Percentiles rank a stretch among this genome's conserved stretches.
phyloP scores from a whole-genome alignment of 2,329 filamentous ascomycete genomes.

The Lachnellula hyalina region DNA sequence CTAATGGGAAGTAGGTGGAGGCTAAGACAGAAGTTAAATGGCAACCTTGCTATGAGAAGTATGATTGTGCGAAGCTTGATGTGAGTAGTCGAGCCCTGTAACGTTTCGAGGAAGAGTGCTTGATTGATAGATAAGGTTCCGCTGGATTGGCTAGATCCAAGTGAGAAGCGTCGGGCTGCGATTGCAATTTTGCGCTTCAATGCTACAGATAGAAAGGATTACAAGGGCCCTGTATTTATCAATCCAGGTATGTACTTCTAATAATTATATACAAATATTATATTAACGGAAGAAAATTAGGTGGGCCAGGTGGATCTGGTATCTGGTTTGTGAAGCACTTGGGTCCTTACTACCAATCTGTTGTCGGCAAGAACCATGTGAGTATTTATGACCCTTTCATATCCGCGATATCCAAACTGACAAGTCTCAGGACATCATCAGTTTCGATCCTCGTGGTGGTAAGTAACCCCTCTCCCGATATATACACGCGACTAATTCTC shows the following conservation, averaged over 20 bases:
- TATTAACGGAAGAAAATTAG: not conserved
- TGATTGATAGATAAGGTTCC: slow-evolving; percentile 12
- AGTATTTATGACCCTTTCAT: slow-evolving; percentile 18
- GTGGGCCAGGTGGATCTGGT: slow-evolving; percentile 45
- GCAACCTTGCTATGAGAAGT: slow-evolving; percentile 20
- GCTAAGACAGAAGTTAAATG: slow-evolving; percentile 13
- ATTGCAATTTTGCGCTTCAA: slow-evolving; percentile 18
- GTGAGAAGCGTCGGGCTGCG: slow-evolving; percentile 10
- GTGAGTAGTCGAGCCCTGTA: slow-evolving; percentile 4
- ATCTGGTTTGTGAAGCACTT: slow-evolving; percentile 20
- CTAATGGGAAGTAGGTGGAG: not conserved
- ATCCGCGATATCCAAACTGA: not conserved
- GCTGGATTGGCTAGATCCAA: slow-evolving; percentile 21
- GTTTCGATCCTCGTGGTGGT: slow-evolving; percentile 47
- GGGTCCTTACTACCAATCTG: slow-evolving; percentile 32
- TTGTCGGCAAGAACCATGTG: slow-evolving; percentile 42
- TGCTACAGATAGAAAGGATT: slow-evolving; percentile 16
- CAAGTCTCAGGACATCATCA: slow-evolving; percentile 39
- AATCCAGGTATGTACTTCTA: slow-evolving; percentile 13
- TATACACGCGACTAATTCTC: too few relatives aligned
- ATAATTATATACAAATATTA: not conserved
- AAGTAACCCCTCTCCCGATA: not conserved
- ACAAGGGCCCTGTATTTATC: slow-evolving; percentile 18
- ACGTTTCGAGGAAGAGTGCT: not conserved
- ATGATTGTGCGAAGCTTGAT: slow-evolving; percentile 23